Base-by-base conservation (phyloP, 2,329 filamentous ascomycete species). In the Sporothrix variecibatus region DNA sequence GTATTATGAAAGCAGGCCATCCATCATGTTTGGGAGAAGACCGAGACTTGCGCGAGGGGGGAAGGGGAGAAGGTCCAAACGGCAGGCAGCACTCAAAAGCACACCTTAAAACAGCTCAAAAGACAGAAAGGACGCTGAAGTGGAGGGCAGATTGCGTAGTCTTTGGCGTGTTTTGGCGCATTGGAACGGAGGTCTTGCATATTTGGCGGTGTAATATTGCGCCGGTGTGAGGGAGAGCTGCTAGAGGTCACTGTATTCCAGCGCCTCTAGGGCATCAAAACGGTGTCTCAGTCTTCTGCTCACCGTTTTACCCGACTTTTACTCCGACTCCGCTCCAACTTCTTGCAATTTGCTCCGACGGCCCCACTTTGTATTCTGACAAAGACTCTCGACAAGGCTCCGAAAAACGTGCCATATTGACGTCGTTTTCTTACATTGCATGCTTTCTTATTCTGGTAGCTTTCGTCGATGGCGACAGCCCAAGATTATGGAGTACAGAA, bases 301-400 rank as follows among this genome's bases (percentile, higher is more conserved):
- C 60, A 46, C 62, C 38, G 62, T 67, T 67, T 28, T 23, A 6
- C n/a, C 38, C 62, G 40, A 46, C 62, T 46, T 46, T 49, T 46
- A 7, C 38, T 46, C 62, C 62, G 62, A 28, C 62, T 67, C 62
- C 62, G 62, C 23, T 67, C 62, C 62, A 67, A 31, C 6, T 20
- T n/a, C n/a, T 15, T 2, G 20, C 4, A 12, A 3, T 67, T 67
- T 20, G 17, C 62, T 20, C 62, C 62, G 62, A 8, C 38, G 62
- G 62, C 38, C 62, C 62, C 62, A 43, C 62, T 46, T 8, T 6
- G 15, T 20, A 20, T 46, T 43, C 38, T 43, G 62, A 67, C 62
- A 46, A 28, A 62, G 58, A 38, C 1, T 56, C 40, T 6, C 8
- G 17, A 9, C n/a, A 26, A 3, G 9, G 26, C n/a, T 56, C n/a